Conservation (phyloP, 2,329 filamentous ascomycete genomes). For the Calonectria montana region DNA sequence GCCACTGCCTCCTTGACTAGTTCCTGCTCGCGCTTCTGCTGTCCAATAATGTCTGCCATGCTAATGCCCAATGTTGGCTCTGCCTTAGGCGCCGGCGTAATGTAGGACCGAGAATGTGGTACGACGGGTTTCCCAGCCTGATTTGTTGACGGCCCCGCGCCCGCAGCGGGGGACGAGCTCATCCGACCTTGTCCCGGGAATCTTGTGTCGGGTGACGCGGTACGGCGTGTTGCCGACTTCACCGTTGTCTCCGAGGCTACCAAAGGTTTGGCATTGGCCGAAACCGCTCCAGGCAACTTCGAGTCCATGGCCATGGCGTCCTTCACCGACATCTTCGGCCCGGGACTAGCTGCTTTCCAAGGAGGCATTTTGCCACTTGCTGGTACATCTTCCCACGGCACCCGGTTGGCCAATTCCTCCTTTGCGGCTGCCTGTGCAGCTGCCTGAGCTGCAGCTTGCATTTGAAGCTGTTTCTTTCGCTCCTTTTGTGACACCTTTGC, state of each 20-base stretch:
- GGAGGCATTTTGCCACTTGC: slow-evolving; percentile 60
- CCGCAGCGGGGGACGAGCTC: slow-evolving; percentile 46
- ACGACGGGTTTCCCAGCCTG: slow-evolving; percentile 56
- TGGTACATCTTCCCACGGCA: slow-evolving; percentile 58
- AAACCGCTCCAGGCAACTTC: slow-evolving; percentile 40
- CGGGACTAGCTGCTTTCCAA: slow-evolving; percentile 72
- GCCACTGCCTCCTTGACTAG: slow-evolving; percentile 84
- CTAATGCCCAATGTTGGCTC: slow-evolving; percentile 77
- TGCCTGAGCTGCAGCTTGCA: slow-evolving; percentile 63
- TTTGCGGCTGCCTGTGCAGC: slow-evolving; percentile 55
- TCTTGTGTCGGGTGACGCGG: slow-evolving; percentile 71
- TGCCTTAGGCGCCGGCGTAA: slow-evolving; percentile 66
- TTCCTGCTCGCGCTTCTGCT: slow-evolving; percentile 88
- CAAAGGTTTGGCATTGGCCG: slow-evolving; percentile 54
- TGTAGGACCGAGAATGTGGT: slow-evolving; percentile 72
- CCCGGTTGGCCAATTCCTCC: slow-evolving; percentile 43
- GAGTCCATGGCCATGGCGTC: slow-evolving; percentile 56
- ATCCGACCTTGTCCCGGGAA: slow-evolving; percentile 68
- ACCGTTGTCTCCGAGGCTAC: slow-evolving; percentile 55
- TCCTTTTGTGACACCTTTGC: slow-evolving; percentile 90
- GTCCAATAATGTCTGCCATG: slow-evolving; percentile 88
- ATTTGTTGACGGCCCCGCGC: slow-evolving; percentile 42
- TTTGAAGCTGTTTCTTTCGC: slow-evolving; percentile 83
- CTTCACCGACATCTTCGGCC: slow-evolving; percentile 62
- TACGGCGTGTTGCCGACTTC: slow-evolving; percentile 57